Evolutionary conservation across 2,329 filamentous ascomycete genomes (phyloP), one percentile per base, ranked within the genome.

Genomic region (Didymosphaeria variabile): DNA sequence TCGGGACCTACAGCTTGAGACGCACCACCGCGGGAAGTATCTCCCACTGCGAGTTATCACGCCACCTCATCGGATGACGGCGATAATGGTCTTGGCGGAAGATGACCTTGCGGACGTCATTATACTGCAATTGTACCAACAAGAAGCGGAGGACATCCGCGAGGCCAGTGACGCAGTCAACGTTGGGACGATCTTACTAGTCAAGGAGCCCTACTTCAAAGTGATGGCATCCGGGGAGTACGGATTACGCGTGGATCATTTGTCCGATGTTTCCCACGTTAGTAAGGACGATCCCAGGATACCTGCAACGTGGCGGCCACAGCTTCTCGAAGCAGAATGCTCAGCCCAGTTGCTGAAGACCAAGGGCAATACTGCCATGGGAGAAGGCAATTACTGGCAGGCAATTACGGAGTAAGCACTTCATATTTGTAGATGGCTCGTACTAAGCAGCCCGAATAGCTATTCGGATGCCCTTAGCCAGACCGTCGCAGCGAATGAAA

Each of bases 191-290:
- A 67, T 85, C 1, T 68, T 79, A 3, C 62, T 86, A 31, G 36
- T 87, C n/a, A 87, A 87, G 62, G 85, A 87, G 59, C 85, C 85
- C 0, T 87, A 81, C 65, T 79, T 87, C 64, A 85, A 82, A 62
- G 32, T 68, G 0, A 75, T 76, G 26, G 70, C 67, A 0, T 70
- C 81, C 31, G 80, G 80, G 2, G 51, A 72, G 0, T 84, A 83
- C 67, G 77, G 73, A 0, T 36, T 88, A 26, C 79, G 84, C 6
- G 82, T 86, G 7, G 85, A 88, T 59, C 85, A 88, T 67, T 66
- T 83, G 17, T 81, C 79, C 17, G 85, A 88, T 58, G 63, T 87
- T 19, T 61, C 81, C 3, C 77, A 75, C 60, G 59, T 86, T 2
- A 55, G 73, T 0, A 54, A 64, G 0, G 49, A 65, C 19, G 79